Percentiles rank a stretch among this genome's conserved stretches.
Conservation (phyloP, 164 flowering plant genomes). For the Magnolia officinalis region DNA sequence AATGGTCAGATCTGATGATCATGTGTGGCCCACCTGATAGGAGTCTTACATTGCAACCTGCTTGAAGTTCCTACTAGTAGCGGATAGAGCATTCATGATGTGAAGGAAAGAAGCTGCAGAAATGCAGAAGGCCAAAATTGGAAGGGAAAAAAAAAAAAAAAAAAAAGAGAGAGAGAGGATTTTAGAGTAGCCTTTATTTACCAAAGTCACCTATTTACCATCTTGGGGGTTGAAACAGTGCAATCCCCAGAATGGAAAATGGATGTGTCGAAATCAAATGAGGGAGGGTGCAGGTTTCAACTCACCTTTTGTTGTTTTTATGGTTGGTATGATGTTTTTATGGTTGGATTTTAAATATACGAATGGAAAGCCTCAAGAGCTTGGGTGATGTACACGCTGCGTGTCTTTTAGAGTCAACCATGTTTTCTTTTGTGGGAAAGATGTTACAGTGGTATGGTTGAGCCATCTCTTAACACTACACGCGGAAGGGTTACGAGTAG, state of each 20-base stretch:
- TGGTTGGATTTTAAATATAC: too few relatives aligned
- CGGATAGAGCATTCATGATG: constrained; percentile 84
- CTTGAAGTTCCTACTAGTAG: constrained; percentile 90
- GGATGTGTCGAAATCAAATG: background rate
- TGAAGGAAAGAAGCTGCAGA: background rate
- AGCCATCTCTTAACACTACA: too few relatives aligned
- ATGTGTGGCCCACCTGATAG: too few relatives aligned
- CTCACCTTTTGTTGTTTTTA: background rate
- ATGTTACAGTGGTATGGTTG: too few relatives aligned
- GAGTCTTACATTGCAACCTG: constrained; percentile 72
- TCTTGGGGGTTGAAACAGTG: background rate
- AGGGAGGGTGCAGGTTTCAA: background rate
- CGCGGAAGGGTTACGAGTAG: too few relatives aligned
- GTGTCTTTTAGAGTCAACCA: too few relatives aligned
- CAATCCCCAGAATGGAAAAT: background rate
- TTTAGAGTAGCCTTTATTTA: background rate
- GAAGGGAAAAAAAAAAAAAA: too few relatives aligned
- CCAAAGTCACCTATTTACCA: background rate
- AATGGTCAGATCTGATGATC: too few relatives aligned
- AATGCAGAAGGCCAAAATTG: too few relatives aligned
- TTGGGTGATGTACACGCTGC: too few relatives aligned
- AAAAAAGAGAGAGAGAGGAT: background rate
- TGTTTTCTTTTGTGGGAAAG: too few relatives aligned
- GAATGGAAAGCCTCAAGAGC: too few relatives aligned
- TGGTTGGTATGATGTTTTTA: background rate